Evolutionary conservation across 1,284 basidiomycete genomes (phyloP).

Genomic region (Rhodotorula sp.): DNA sequence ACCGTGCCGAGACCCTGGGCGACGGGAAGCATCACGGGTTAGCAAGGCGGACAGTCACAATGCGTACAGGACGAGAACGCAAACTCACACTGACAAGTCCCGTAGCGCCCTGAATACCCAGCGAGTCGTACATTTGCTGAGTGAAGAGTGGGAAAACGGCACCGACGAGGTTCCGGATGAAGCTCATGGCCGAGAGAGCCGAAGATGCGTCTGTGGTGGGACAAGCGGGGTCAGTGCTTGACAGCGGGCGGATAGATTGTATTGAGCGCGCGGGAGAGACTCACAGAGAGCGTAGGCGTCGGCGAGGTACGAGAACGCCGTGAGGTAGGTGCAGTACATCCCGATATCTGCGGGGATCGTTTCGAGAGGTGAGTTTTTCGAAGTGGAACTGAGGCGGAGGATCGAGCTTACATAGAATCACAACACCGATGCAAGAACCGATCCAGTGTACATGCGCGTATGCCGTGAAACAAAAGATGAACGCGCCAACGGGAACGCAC

Average conservation of each 20-base stretch:
- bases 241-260: no score
- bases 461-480: constrained; percentile 37
- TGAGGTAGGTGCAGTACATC: constrained; percentile 19
- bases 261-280: no score
- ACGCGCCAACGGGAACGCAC: constrained; percentile 23
- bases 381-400: no score
- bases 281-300: constrained; percentile 45
- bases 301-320: constrained; percentile 40
- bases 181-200: constrained; percentile 40
- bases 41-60: background rate
- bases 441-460: constrained; percentile 38
- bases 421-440: constrained; percentile 45
- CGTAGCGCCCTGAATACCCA: constrained; percentile 34
- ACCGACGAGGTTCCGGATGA: constrained; percentile 33
- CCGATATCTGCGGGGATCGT: no score
- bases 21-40: background rate
- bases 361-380: no score
- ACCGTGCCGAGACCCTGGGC: constrained; percentile 21
- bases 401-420: constrained; percentile 45
- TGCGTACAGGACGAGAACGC: background rate
- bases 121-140: constrained; percentile 22
- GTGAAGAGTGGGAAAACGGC: constrained; percentile 18
- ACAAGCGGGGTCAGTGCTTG: constrained; percentile 33
- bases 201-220: constrained; percentile 43
- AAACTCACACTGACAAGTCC: constrained; percentile 17